Conservation (phyloP, 345 rosid species). For the Gossypium longicalyx region DNA sequence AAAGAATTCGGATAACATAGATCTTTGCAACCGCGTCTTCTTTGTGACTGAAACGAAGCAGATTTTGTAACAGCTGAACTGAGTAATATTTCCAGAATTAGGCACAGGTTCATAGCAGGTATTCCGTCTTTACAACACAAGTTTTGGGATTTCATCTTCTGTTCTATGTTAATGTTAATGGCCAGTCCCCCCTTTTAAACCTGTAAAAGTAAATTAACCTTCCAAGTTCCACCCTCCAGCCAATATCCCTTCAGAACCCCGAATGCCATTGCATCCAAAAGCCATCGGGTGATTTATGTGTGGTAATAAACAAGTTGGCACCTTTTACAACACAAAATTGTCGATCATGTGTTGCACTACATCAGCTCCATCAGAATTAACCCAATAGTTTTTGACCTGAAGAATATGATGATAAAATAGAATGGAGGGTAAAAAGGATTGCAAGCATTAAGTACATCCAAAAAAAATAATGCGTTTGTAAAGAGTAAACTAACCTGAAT, state of each 20-base stretch:
- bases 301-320: background rate
- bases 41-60: background rate
- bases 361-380: conserved; percentile 74
- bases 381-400: conserved; percentile 56
- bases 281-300: background rate
- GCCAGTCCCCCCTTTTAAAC: background rate
- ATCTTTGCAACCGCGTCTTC: background rate
- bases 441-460: background rate
- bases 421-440: background rate
- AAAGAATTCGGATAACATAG: background rate
- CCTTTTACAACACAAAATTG: conserved; percentile 42
- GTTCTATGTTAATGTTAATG: background rate
- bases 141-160: background rate
- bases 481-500: conserved; percentile 57
- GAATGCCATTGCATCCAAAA: conserved; percentile 1
- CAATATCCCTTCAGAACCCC: background rate
- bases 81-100: background rate
- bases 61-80: background rate
- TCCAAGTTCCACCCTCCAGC: background rate
- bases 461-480: background rate
- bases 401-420: background rate
- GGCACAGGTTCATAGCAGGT: background rate
- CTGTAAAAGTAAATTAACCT: background rate
- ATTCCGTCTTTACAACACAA: background rate
- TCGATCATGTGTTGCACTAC: conserved; percentile 82